Conservation (phyloP, 352 stramenopile genomes). For the Phytophthora hibernalis region DNA sequence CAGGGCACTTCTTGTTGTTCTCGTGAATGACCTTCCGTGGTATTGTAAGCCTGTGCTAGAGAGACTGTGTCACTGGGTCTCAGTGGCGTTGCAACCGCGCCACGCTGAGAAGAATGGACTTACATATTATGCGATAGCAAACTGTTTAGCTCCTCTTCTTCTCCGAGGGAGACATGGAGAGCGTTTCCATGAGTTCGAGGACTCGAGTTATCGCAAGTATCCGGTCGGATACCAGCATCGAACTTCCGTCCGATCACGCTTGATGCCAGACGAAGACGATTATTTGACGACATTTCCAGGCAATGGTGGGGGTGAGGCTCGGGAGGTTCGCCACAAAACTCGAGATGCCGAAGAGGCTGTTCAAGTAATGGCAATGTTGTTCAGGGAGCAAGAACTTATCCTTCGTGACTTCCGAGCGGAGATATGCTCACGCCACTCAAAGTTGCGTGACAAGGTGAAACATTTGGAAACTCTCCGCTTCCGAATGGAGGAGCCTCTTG, state of each 20-base stretch:
- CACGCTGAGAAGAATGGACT: conserved; percentile 76
- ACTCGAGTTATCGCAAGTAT: conserved; percentile 73
- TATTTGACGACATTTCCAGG: conserved; percentile 44
- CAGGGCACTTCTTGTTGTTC: conserved; percentile 62
- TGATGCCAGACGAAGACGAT: conserved; percentile 57
- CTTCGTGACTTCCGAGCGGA: conserved; percentile 71
- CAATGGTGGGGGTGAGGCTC: conserved; percentile 48
- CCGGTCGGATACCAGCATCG: conserved; percentile 71
- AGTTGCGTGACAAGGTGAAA: conserved; percentile 72
- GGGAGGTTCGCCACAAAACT: conserved; percentile 57
- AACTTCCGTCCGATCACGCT: conserved; percentile 55
- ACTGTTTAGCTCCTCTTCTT: conserved; percentile 70
- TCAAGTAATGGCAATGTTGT: conserved; percentile 68
- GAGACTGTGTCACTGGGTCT: conserved; percentile 69
- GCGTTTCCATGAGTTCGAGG: conserved; percentile 76
- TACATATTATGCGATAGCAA: conserved; percentile 69
- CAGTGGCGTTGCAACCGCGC: conserved; percentile 62
- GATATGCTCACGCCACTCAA: conserved; percentile 47
- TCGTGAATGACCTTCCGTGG: conserved; percentile 87
- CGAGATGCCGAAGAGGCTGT: conserved; percentile 74
- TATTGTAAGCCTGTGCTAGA: conserved; percentile 81
- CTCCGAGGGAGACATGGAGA: conserved; percentile 57
- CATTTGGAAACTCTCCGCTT: conserved; percentile 73
- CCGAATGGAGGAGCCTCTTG: conserved; percentile 75
- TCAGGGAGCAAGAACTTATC: conserved; percentile 63